Base-by-base conservation (phyloP, 306 rosid species). In the Lotus japonicus region DNA sequence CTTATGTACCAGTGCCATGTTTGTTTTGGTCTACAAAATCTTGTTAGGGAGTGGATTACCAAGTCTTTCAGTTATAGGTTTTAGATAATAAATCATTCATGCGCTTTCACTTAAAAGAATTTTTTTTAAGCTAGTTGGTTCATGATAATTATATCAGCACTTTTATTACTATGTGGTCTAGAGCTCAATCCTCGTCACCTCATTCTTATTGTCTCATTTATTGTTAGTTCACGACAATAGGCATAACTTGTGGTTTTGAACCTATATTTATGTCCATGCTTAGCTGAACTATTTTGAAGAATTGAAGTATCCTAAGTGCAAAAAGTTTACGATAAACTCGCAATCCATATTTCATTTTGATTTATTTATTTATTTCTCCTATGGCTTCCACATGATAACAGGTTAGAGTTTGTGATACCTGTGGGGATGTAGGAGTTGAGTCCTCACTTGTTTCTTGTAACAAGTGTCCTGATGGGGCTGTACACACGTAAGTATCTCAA, bases 401-500 rank as follows among this genome's bases (percentile, higher is more conserved):
- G 83, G 43, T 44, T 39, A 77, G 23, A 56, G 71, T 71, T 44
- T 84, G 85, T 53, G 83, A 74, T 71, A 74, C 65, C 4, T 74
- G 85, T 33, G 83, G 85, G 46, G 76, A 46, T 56, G n/a, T 7
- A 12, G 81, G 81, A 1, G 35, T 10, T 6, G 49, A 66, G 44
- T 8, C 51, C 7, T 15, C 3, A 0, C 85, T 77, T 38, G 68
- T 71, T 60, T 6, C 23, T 42, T 80, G 81, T 59, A 14, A 73
- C 43, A 74, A 66, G 53, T 84, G 85, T 43, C 11, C 1, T 4
- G 79, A 77, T 13, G 88, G 85, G 3, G 85, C 81, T 11, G 74
- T 74, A 48, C 85, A 80, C 74, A 77, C 17, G 83, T 80, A 84
- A 65, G 13, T 59, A 48, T 52, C 71, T 45, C 8, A 43, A 51